Base-by-base conservation (phyloP, 495 filamentous ascomycete genomes). In the Recurvomyces mirabilis region DNA sequence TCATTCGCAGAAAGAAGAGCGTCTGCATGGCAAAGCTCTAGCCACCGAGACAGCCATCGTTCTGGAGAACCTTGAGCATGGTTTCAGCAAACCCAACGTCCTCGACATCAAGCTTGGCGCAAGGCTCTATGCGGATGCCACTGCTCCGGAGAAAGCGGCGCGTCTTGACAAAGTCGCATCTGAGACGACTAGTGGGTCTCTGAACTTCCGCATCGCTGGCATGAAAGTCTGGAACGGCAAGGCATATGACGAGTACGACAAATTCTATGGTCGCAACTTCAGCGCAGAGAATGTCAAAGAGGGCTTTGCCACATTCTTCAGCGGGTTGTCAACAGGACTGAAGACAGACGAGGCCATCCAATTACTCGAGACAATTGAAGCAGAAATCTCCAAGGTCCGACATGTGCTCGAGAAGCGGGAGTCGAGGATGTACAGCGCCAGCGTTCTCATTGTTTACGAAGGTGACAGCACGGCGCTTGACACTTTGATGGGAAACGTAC, bases 391-490 rank as follows among this genome's bases (percentile, higher is more conserved):
- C 47, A 70, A 69, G 20, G 70, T 87, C 7, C 72, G 79, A 51
- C 58, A 72, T 18, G 68, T 80, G 0, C 67, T 94, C 10, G 76
- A 86, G 58, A 68, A 62, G 0, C 73, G 84, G 51, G 89, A 95
- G 65, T 89, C 81, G 59, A 73, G 88, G 43, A 96, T 98, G 88
- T 95, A 88, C 61, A 89, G 85, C 1, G 73, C 88, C 0, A 93
- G 85, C 57, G 64, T 96, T 11, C 70, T 98, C 18, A 83, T 95
- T 33, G 80, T 93, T 7, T 96, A 93, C 51, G 91, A 98, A 62
- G 91, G 93, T 12, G 84, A 95, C 57, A 73, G 73, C 17, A 66
- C 71, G 10, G 78, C 78, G 39, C 33, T 56, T 4, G 38, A 46
- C 1, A 34, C 17, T 2, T 18, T 52, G 11, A 49, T 56, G 41